Base-by-base conservation (phyloP, 805 yeast genomes). In the Myxozyma sirexii region DNA sequence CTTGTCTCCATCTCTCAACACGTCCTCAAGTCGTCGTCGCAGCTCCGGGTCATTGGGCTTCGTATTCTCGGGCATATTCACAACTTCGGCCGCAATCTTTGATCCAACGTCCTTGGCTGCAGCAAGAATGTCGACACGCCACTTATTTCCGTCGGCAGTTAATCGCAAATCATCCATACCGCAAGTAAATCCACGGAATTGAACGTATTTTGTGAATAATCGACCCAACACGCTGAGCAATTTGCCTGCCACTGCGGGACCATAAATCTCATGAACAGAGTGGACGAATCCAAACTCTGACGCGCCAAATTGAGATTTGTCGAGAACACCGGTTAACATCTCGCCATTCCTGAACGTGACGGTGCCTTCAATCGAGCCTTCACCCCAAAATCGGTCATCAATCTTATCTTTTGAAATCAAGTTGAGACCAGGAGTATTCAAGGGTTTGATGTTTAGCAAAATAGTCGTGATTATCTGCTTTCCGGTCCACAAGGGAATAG, bases 121-220 rank as follows among this genome's bases (percentile, higher is more conserved):
- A 67, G 83, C 77, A 73, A 96, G 80, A 63, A 94, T 88, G 61
- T 90, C 96, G 13, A 77, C 77, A 80, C 99, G 85, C 93, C 96
- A 86, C 61, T 80, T 71, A 74, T 96, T 92, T 72, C 99, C 99
- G 10, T 62, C 51, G 68, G 90, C 96, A 23, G 98, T 94, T 68
- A 96, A 81, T 73, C 96, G 84, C 74, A 94, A 80, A 78, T 94
- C 99, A 74, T 94, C 99, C 99, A 94, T 96, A 82, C 99, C 99
- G 85, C 99, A 94, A 6, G 99, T 94, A 72, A 94, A 89, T 1
- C 97, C 98, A 59, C 90, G 88, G 78, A 84, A 82, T 83, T 87
- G 92, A 70, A 87, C 91, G 75, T 90, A 94, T 74, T 89, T 90
- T 23, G 99, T 96, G 77, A 96, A 93, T 56, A 94, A 80, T 70